Evolutionary conservation across 2,329 filamentous ascomycete species (phyloP), one percentile per base, ranked within the genome.

Genomic region (Xylariaceae sp.): DNA sequence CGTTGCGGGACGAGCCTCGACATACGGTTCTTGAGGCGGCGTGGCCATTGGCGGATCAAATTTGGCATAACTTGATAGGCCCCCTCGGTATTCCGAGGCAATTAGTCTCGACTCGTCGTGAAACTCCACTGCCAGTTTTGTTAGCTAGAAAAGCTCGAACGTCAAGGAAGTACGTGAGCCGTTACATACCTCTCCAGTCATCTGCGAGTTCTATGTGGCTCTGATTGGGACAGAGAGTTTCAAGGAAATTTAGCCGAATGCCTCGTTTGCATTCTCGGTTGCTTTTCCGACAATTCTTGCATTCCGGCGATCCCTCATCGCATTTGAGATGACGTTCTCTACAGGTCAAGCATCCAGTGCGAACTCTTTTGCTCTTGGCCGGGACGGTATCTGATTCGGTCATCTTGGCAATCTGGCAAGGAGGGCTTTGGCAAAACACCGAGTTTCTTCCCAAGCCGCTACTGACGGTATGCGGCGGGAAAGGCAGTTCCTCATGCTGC

Each of bases 291-390:
- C 93, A 97, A 65, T 97, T 97, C 63, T 88, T 77, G 58, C 81
- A 84, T 33, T 78, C 73, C 6, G 80, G 81, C 4, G 72, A 63
- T 5, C 78, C 86, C 69, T 96, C 90, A 66, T 96, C 92, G 69
- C 92, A 96, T 70, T 96, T 96, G 47, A 96, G 75, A 75, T 96
- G 92, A 43, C 91, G 79, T 69, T 96, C 89, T 60, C 92, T 81
- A 70, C 92, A 97, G 2, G 92, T 97, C 59, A 96, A 74, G 68
- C 92, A 97, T 36, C 92, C 92, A 3, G 92, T 97, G 43, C 93
- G 84, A 16, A 95, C 90, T 58, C 92, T 80, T 72, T 87, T 93
- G n/a, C 90, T 85, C 69, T 92, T 93, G 57, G 66, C 71, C 28
- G 66, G 65, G 7, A 63, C 59, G 14, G 56, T 58, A 22, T 63